phyloP scores from a whole-genome alignment of 352 stramenopile genomes.

The Halophytophthora polymorphica region DNA sequence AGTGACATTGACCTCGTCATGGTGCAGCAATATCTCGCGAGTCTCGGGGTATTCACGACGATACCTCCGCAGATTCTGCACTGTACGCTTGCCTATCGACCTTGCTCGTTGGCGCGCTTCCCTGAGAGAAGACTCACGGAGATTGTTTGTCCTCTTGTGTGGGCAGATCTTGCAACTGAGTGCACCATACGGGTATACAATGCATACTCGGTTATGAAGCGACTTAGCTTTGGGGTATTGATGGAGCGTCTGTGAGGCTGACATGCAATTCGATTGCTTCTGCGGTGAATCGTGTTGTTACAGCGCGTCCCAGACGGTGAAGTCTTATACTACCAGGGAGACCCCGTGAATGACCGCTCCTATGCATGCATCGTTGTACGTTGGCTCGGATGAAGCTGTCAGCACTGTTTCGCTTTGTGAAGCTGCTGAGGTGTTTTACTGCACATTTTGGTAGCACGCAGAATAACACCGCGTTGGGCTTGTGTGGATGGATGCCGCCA shows the following conservation, averaged over 20 bases:
- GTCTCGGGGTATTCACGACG: slow-evolving; percentile 34
- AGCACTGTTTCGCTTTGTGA: no score
- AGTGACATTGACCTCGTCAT: slow-evolving; percentile 55
- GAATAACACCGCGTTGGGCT: no score
- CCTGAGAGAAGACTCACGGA: not conserved
- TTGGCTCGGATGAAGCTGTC: not conserved
- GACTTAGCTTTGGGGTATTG: no score
- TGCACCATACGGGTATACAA: slow-evolving; percentile 38
- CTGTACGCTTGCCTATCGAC: slow-evolving; percentile 27
- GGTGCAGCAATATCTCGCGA: slow-evolving; percentile 46
- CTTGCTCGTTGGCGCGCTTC: not conserved
- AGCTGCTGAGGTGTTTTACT: no score
- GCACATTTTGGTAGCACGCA: no score
- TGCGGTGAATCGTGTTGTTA: not conserved
- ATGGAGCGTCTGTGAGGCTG: no score
- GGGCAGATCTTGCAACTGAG: slow-evolving; percentile 57
- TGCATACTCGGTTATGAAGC: no score
- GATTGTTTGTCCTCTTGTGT: slow-evolving; percentile 1
- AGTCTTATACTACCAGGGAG: slow-evolving; percentile 68
- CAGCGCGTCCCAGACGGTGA: slow-evolving; percentile 60
- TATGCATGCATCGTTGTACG: slow-evolving; percentile 47
- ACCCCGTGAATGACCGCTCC: slow-evolving; percentile 33
- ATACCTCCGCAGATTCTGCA: slow-evolving; percentile 44
- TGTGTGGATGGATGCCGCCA: not conserved
- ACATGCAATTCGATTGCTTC: no score